Base-by-base conservation (phyloP, 2,329 filamentous ascomycete genomes). In the Fusarium goolgardi region DNA sequence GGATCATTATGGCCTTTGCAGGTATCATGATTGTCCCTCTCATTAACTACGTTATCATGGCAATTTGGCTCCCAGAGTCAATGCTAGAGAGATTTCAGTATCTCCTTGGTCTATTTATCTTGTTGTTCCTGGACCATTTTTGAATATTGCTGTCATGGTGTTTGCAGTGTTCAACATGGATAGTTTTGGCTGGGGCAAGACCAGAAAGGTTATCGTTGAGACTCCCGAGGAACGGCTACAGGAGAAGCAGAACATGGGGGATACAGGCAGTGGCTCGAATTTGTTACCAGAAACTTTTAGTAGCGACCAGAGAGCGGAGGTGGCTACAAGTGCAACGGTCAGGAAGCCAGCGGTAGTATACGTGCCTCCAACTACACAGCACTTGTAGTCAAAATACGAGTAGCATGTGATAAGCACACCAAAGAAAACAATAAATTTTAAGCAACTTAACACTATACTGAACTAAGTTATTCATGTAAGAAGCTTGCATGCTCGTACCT, bases 111-210 rank as follows among this genome's bases (percentile, higher is more conserved):
- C 62, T 73, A 12, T 55, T 49, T 25, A 58, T 70, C 15, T 74
- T 45, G 66, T 71, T 41, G 39, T 73, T 47, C 62, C 56, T 5
- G 72, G 72, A 4, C 72, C 70, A 2, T 74, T 73, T 32, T 29
- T 74, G 37, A 74, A 74, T 40, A 73, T 74, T 21, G 57, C 64
- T 7, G 70, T 74, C 37, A 71, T 74, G 65, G 46, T 73, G 5
- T 73, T 73, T 61, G 72, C 72, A 12, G 71, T 73, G 12, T 56
- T 68, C 31, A 73, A 72, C 45, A 73, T 74, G 70, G 72, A 73
- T 49, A 73, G 65, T 46, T 73, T 74, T 52, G 71, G 71, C 5
- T 74, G 72, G 72, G 71, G 72, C 7, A 74, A 74, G 65, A 74
- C 72, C 5, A 65, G 71, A 4, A 59, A 72, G 32, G 63, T 73